These are phyloP conservation scores for Urostyla sp. DNA, from an alignment of 73 alveolate species.

Conservation along the genomic window DNA sequence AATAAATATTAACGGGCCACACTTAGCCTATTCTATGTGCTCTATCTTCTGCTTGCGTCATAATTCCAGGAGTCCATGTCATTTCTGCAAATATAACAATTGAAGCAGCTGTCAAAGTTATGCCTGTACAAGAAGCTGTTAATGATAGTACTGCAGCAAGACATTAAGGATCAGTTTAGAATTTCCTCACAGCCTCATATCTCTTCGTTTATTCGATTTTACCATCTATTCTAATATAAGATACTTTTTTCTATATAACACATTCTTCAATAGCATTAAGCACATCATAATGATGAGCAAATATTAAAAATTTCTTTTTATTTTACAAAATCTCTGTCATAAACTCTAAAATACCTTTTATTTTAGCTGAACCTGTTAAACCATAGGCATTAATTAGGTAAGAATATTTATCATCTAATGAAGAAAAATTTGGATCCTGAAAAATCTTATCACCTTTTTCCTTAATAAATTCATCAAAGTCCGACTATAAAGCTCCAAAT, in stretches of 20 bases:
- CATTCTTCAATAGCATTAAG: slow-evolving; percentile 93
- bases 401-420: slow-evolving; percentile 40
- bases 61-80: slow-evolving; percentile 93
- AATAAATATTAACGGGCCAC: slow-evolving; percentile 92
- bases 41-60: slow-evolving; percentile 98
- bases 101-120: slow-evolving; percentile 94
- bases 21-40: slow-evolving; percentile 98
- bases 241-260: slow-evolving; percentile 77
- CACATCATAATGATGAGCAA: slow-evolving; percentile 93
- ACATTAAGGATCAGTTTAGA: slow-evolving; percentile 84
- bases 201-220: slow-evolving; percentile 79
- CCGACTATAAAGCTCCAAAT: slow-evolving; percentile 87
- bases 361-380: slow-evolving; percentile 85
- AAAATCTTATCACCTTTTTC: slow-evolving; percentile 48
- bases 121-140: slow-evolving; percentile 93
- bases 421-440: slow-evolving; percentile 31
- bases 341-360: slow-evolving; percentile 81
- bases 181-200: slow-evolving; percentile 85
- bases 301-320: slow-evolving; percentile 82
- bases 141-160: slow-evolving; percentile 90
- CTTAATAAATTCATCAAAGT: slow-evolving; percentile 25
- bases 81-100: slow-evolving; percentile 94
- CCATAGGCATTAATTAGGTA: slow-evolving; percentile 69
- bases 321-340: slow-evolving; percentile 68
- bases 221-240: slow-evolving; percentile 96